Evolutionary conservation across 2,329 filamentous ascomycete species (phyloP).

Genomic region (Penicillium sp.): DNA sequence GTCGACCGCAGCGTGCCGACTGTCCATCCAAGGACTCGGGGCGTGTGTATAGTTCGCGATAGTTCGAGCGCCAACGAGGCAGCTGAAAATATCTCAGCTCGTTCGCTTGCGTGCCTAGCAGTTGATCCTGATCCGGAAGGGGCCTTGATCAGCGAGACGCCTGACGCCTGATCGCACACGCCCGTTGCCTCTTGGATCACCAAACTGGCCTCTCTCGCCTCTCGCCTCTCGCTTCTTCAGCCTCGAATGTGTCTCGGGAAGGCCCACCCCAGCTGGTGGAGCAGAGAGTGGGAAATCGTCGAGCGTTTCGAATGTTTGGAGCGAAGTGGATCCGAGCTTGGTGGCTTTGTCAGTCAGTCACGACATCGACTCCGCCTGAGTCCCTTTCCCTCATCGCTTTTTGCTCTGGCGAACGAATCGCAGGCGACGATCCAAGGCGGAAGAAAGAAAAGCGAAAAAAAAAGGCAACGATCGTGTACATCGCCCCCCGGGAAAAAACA

Average conservation of each 20-base stretch:
- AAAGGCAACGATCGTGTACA: not conserved
- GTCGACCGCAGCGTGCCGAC: slow-evolving; percentile 19
- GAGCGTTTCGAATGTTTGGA: too few species aligned
- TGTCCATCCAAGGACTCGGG: slow-evolving; percentile 23
- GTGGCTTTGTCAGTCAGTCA: slow-evolving; percentile 27
- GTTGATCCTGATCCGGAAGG: too few species aligned
- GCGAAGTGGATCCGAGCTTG: too few species aligned
- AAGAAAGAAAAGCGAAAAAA: slow-evolving; percentile 2
- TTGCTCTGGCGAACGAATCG: slow-evolving; percentile 6
- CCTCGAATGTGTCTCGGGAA: too few species aligned
- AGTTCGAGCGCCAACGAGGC: too few species aligned
- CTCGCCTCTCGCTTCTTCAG: too few species aligned
- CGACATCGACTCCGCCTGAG: slow-evolving; percentile 24
- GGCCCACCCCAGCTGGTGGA: too few species aligned
- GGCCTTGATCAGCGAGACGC: too few species aligned
- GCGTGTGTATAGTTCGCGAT: slow-evolving; percentile 12
- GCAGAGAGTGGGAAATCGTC: too few species aligned
- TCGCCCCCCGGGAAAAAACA: not conserved
- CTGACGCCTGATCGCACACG: too few species aligned
- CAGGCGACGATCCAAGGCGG: not conserved
- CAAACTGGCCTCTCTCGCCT: too few species aligned
- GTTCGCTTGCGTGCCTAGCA: not conserved
- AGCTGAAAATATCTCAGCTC: not conserved
- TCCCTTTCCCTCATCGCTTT: slow-evolving; percentile 16
- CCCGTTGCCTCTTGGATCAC: too few species aligned